Base-by-base conservation (phyloP, 192 early-diverging fungal species). In the Coemansia sp. region DNA sequence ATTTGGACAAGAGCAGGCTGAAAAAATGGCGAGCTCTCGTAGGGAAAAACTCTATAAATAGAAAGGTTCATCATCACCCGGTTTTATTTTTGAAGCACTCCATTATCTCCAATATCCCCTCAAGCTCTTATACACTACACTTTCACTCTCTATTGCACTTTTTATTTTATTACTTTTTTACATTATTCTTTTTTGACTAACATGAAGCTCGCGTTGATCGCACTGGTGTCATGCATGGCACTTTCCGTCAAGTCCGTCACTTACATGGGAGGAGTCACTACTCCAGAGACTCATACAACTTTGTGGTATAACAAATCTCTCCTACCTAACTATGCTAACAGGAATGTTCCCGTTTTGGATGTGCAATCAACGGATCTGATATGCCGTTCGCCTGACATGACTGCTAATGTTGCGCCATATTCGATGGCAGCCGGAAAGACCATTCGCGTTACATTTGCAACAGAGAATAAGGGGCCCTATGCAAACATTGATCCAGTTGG, bases 161-260 rank as follows among this genome's bases (percentile, higher is more conserved):
- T 6, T 31, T 15, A 9, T 50, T 6, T 31, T 15, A n/a, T 60
- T 36, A 16, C 31, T n/a, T 8, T 60, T 34, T 34, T n/a, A 47
- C 15, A 22, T 8, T 24, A 11, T 24, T 50, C 6, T 50, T 5
- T 20, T 5, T 49, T 20, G 47, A 22, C 20, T 10, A 50, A 20
- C 20, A 50, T 50, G 49, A 50, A 22, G 49, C 49, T 50, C 49
- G 49, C 49, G 49, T 50, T 50, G 49, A 50, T 50, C 20, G 49
- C 49, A 50, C 2, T 50, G 20, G 22, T 50, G 5, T 50, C 49
- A 22, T 50, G 49, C 20, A 20, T 50, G 49, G 49, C 49, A 20
- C 49, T 50, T 3, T 50, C 49, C 20, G 49, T 50, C 6, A 50
- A 50, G 9, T 50, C 49, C 24, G 5, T 22, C 49, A 22, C 49